Conservation (phyloP, 495 filamentous ascomycete species). For the Pyronema domesticum region DNA sequence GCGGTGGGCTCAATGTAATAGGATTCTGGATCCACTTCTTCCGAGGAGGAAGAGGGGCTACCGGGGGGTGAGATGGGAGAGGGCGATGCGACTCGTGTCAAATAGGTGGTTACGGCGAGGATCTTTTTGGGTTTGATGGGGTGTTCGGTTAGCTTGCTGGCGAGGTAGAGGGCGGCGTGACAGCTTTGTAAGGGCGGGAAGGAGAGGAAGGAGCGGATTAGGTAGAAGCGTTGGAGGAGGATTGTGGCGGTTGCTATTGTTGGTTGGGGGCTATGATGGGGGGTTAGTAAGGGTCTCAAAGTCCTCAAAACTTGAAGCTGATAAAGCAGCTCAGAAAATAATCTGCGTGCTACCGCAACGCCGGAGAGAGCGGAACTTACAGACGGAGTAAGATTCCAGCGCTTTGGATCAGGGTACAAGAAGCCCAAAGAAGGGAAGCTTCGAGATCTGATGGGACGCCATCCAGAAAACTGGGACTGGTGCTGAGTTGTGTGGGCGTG, state of each 20-base stretch:
- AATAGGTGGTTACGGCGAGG: slow-evolving; percentile 66
- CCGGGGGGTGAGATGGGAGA: slow-evolving; percentile 42
- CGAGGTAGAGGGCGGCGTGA: slow-evolving; percentile 63
- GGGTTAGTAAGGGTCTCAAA: slow-evolving; percentile 1
- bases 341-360: not conserved
- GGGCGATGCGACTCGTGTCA: slow-evolving; percentile 40
- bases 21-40: slow-evolving; percentile 32
- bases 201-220: slow-evolving; percentile 30
- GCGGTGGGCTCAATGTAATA: slow-evolving; percentile 59
- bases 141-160: slow-evolving; percentile 63
- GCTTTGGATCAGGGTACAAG: slow-evolving; percentile 64
- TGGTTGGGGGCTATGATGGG: slow-evolving; percentile 44
- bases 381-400: slow-evolving; percentile 72
- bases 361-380: slow-evolving; percentile 5
- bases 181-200: slow-evolving; percentile 46
- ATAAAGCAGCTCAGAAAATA: not conserved
- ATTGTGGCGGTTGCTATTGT: slow-evolving; percentile 77
- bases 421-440: slow-evolving; percentile 46
- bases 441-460: slow-evolving; percentile 64
- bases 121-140: slow-evolving; percentile 62
- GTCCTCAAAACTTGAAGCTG: too few relatives aligned
- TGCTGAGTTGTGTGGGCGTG: slow-evolving; percentile 61
- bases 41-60: slow-evolving; percentile 9
- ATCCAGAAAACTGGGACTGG: slow-evolving; percentile 47
- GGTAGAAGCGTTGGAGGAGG: slow-evolving; percentile 75